A percentile compares a stretch with the other conserved stretches of the same genome.
Conservation (phyloP, 768 basidiomycete genomes). For the Rhizopogon sp. region DNA sequence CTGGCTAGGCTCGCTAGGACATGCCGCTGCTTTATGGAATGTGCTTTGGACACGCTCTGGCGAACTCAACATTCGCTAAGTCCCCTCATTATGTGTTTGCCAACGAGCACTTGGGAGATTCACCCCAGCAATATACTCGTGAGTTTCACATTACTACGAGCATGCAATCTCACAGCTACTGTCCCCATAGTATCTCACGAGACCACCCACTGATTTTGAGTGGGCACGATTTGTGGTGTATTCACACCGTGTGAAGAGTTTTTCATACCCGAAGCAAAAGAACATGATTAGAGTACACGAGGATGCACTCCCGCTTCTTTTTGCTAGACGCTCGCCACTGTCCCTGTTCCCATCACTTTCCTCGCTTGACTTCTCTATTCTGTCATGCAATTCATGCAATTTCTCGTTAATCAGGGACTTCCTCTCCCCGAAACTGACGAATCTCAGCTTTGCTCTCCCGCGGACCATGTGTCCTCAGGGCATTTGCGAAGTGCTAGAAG, state of each 20-base stretch:
- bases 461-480: slow-evolving; percentile 12
- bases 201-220: slow-evolving; percentile 13
- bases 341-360: slow-evolving; percentile 19
- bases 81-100: slow-evolving; percentile 25
- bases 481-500: slow-evolving; percentile 18
- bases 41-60: slow-evolving; percentile 27
- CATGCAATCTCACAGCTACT: neutral
- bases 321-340: slow-evolving; percentile 17
- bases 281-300: slow-evolving; percentile 20
- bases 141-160: slow-evolving; percentile 1
- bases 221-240: slow-evolving; percentile 21
- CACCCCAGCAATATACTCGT: slow-evolving; percentile 17
- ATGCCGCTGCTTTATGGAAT: slow-evolving; percentile 22
- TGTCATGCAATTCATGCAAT: slow-evolving; percentile 17
- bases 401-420: slow-evolving; percentile 14
- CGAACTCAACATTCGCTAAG: slow-evolving; percentile 22
- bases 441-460: slow-evolving; percentile 19
- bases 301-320: slow-evolving; percentile 13
- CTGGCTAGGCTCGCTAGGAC: slow-evolving; percentile 24
- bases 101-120: slow-evolving; percentile 19
- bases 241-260: slow-evolving; percentile 16
- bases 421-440: slow-evolving; percentile 16
- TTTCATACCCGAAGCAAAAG: slow-evolving; percentile 20
- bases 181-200: slow-evolving; percentile 14
- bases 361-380: slow-evolving; percentile 21